These are phyloP conservation scores for Colletotrichum plurivorum DNA, from an alignment of 2,329 filamentous ascomycete genomes.

Conservation along the genomic window DNA sequence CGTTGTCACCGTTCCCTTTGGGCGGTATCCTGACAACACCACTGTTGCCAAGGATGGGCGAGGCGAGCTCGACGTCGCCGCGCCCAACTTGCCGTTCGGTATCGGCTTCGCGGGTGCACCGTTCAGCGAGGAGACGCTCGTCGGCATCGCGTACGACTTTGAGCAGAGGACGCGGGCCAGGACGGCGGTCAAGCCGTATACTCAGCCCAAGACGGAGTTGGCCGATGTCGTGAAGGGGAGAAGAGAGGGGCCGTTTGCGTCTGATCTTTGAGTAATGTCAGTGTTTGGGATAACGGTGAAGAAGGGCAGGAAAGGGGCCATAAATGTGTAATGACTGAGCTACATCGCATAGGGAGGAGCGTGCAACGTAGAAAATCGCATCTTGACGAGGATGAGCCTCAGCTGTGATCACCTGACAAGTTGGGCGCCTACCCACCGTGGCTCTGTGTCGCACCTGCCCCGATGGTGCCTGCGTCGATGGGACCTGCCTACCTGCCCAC, in stretches of 20 bases:
- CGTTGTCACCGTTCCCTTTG: constrained; percentile 74
- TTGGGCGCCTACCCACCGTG: too few relatives aligned
- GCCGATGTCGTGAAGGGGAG: constrained; percentile 41
- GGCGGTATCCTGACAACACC: constrained; percentile 66
- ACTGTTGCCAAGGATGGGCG: constrained; percentile 59
- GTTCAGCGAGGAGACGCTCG: constrained; percentile 73
- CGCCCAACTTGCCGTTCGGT: constrained; percentile 72
- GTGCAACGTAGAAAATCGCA: too few relatives aligned
- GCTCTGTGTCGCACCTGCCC: too few relatives aligned
- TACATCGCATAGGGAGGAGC: too few relatives aligned
- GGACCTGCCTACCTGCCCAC: too few relatives aligned
- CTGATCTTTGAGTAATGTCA: background rate
- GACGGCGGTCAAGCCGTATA: constrained; percentile 45
- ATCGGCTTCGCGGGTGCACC: constrained; percentile 73
- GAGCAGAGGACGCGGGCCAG: constrained; percentile 68
- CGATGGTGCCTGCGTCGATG: too few relatives aligned
- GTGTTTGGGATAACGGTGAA: too few relatives aligned
- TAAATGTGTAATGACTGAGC: too few relatives aligned
- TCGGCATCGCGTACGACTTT: constrained; percentile 77
- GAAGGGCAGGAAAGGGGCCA: too few relatives aligned
- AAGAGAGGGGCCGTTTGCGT: background rate
- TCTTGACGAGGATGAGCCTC: too few relatives aligned
- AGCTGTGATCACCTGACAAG: too few relatives aligned
- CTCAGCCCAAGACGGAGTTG: constrained; percentile 50
- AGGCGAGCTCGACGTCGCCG: constrained; percentile 66